Conservation (phyloP, 163 green algal species). For the Volvox carteri region DNA sequence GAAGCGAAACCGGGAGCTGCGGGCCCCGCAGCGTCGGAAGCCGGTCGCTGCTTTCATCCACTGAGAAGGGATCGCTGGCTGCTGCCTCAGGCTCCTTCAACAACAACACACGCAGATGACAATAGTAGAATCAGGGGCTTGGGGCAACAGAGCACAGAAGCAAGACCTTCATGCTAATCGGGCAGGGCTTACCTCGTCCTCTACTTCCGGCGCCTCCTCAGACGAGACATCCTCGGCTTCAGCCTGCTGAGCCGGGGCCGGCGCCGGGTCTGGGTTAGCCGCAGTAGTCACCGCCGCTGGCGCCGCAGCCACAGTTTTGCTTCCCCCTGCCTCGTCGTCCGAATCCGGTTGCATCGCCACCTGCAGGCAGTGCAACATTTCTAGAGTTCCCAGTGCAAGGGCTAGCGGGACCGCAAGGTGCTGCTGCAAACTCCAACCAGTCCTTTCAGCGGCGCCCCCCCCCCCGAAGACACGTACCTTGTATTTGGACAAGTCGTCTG, state of each 20-base stretch:
- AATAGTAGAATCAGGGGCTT: neutral
- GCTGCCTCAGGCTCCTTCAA: slow-evolving; percentile 19
- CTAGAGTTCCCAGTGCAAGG: too few relatives aligned
- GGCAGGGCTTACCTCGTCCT: neutral
- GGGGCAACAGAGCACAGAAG: too few relatives aligned
- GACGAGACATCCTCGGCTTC: neutral
- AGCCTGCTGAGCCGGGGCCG: neutral
- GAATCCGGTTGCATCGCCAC: slow-evolving; percentile 7
- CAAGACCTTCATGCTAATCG: too few relatives aligned
- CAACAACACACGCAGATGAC: neutral
- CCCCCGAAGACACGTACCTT: slow-evolving; percentile 45
- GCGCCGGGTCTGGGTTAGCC: neutral
- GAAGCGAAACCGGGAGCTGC: neutral
- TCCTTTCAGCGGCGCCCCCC: too few relatives aligned
- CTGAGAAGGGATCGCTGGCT: slow-evolving; percentile 32
- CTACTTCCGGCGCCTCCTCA: neutral
- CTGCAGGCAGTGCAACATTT: neutral
- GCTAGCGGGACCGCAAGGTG: too few relatives aligned
- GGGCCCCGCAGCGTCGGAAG: slow-evolving; percentile 15
- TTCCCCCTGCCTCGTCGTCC: neutral
- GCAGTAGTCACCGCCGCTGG: neutral
- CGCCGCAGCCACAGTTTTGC: neutral
- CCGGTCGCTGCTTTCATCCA: slow-evolving; percentile 44
- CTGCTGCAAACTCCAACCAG: too few relatives aligned
- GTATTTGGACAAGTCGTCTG: slow-evolving; percentile 40